These are phyloP conservation scores for Exophiala mesophila DNA, from an alignment of 2,329 filamentous ascomycete species.

Conservation along the genomic window DNA sequence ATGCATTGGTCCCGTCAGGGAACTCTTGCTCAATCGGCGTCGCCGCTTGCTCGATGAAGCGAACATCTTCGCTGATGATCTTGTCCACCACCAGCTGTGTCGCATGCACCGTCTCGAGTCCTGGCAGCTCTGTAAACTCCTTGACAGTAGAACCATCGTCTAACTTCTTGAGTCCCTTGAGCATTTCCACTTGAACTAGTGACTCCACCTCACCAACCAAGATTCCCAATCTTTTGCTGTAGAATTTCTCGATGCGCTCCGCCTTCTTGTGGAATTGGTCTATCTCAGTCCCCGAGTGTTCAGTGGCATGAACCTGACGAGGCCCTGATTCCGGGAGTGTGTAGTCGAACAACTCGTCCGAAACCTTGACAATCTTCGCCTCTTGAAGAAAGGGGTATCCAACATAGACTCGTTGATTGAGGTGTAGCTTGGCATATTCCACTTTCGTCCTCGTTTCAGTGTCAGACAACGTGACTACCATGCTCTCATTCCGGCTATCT, in stretches of 20 bases:
- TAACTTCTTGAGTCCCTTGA: conserved; percentile 84
- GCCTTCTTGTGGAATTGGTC: conserved; percentile 81
- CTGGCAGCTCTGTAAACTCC: conserved; percentile 81
- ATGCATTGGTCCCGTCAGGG: conserved; percentile 72
- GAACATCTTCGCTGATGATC: conserved; percentile 83
- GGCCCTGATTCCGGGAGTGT: conserved; percentile 61
- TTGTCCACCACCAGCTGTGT: conserved; percentile 84
- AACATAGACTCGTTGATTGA: conserved; percentile 82
- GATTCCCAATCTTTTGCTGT: conserved; percentile 87
- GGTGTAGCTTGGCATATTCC: conserved; percentile 68
- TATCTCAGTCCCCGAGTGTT: conserved; percentile 72
- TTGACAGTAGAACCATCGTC: conserved; percentile 88
- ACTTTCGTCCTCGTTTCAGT: conserved; percentile 66
- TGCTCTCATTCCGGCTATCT: conserved; percentile 93
- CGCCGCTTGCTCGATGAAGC: conserved; percentile 87
- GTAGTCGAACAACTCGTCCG: conserved; percentile 91
- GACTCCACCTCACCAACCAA: conserved; percentile 83
- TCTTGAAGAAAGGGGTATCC: conserved; percentile 95
- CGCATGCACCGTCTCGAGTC: conserved; percentile 85
- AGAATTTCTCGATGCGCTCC: conserved; percentile 73
- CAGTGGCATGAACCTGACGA: conserved; percentile 58
- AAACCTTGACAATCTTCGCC: conserved; percentile 80
- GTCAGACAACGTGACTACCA: conserved; percentile 79
- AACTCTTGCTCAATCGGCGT: conserved; percentile 89
- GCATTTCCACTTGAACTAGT: conserved; percentile 85